Evolutionary conservation across 306 rosid genomes (phyloP), one percentile per base, ranked within the genome.

Genomic region (Lupinus albus): DNA sequence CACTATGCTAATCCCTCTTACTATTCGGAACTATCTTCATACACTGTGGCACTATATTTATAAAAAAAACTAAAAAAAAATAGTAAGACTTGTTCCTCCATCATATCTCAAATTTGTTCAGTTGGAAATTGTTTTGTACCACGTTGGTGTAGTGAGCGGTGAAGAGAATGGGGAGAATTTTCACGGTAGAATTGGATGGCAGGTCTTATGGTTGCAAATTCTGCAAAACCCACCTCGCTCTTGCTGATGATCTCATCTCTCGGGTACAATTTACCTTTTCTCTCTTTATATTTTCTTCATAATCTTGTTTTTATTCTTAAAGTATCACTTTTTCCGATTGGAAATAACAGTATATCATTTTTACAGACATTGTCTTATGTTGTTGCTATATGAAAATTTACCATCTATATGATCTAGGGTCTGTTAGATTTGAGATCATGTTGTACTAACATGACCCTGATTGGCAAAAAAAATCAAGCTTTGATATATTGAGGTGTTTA

Each of bases 181-280:
- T 89, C 56, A 90, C 75, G 74, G 87, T 89, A 77, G 98, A 92
- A 77, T 76, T 80, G 41, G 96, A 92, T 39, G 98, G 95, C 18
- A 84, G 92, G 81, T 87, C 84, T 4, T 89, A 89, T 25, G 83
- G 96, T 81, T 92, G 98, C 91, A 87, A 85, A 67, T 92, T 84
- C 86, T 92, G 98, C 79, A 85, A 77, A 47, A 92, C 95, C 80
- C 96, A 82, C 78, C 76, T 92, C 72, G 92, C 92, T 35, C 91
- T 86, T 11, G 85, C 70, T 4, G 86, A 85, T 52, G 94, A 89
- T 74, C 84, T 91, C 64, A 86, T 85, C 76, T 92, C 98, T 72
- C 74, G 84, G 86, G 96, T 92, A 79, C 53, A 10, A n/a, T 7
- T 0, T 46, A 6, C 10, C 21, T 50, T 62, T 17, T 14, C 12